phyloP scores from a whole-genome alignment of 1,284 basidiomycete species.

The Vanrija sp. region DNA sequence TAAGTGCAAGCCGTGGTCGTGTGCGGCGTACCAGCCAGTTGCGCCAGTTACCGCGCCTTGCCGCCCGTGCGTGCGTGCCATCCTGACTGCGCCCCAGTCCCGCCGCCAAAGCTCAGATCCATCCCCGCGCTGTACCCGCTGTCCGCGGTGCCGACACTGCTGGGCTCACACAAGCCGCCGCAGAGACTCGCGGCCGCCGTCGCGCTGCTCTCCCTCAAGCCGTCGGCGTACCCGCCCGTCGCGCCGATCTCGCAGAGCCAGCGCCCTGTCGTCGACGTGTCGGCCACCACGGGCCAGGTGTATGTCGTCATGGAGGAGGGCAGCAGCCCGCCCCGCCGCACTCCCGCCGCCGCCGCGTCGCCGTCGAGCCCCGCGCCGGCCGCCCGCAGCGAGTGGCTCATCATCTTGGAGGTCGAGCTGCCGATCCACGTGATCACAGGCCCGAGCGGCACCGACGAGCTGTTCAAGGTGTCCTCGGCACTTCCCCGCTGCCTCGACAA shows the following conservation, averaged over 20 bases:
- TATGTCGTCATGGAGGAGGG: slow-evolving; percentile 26
- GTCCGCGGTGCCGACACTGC: slow-evolving; percentile 19
- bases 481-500: slow-evolving; percentile 43
- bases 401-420: slow-evolving; percentile 34
- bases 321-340: slow-evolving; percentile 1
- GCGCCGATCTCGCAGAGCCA: slow-evolving; percentile 1
- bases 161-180: neutral
- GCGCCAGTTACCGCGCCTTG: too few species aligned
- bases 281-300: slow-evolving; percentile 34
- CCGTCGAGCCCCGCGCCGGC: too few species aligned
- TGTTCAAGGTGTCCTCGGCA: slow-evolving; percentile 25
- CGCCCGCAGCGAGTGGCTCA: slow-evolving; percentile 34
- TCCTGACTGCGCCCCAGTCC: slow-evolving; percentile 2
- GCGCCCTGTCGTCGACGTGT: slow-evolving; percentile 32
- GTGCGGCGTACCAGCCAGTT: neutral
- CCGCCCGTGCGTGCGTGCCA: too few species aligned
- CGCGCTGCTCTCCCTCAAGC: slow-evolving; percentile 24
- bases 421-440: slow-evolving; percentile 20
- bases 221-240: slow-evolving; percentile 22
- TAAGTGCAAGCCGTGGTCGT: neutral
- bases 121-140: slow-evolving; percentile 34
- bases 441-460: slow-evolving; percentile 9
- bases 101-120: slow-evolving; percentile 23
- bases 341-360: neutral
- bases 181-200: slow-evolving; percentile 16